A percentile compares a stretch with the other conserved stretches of the same genome.
phyloP scores from a whole-genome alignment of 1,284 basidiomycete genomes.

The Vanrija sp. region DNA sequence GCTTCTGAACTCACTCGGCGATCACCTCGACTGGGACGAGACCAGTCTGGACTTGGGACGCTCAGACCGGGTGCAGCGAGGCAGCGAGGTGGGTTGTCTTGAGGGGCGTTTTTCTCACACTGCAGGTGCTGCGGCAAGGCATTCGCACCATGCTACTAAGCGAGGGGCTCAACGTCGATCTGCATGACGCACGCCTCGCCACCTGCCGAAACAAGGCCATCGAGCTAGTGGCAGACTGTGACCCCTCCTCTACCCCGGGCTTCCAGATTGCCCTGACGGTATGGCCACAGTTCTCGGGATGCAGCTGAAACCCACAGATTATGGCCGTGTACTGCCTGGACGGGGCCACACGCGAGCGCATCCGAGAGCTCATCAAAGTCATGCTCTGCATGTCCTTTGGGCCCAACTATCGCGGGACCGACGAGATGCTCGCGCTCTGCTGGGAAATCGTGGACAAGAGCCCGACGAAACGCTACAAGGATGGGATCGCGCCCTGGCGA shows the following conservation, averaged over 20 bases:
- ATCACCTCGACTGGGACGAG: conserved; percentile 10
- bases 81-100: conserved; percentile 10
- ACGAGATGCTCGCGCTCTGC: conserved; percentile 15
- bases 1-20: conserved; percentile 3
- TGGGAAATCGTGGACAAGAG: conserved; percentile 15
- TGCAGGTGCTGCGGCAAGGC: conserved; percentile 6
- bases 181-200: conserved; percentile 12
- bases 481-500: conserved; percentile 23
- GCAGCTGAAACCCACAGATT: neutral
- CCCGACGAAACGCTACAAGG: conserved; percentile 9
- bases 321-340: conserved; percentile 14
- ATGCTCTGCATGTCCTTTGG: conserved; percentile 14
- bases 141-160: conserved; percentile 16
- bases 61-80: conserved; percentile 14
- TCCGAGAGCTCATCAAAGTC: conserved; percentile 6
- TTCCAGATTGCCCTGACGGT: conserved; percentile 14
- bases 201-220: conserved; percentile 1
- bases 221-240: conserved; percentile 18
- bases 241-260: conserved; percentile 9
- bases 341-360: neutral
- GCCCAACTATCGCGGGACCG: conserved; percentile 6
- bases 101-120: neutral
- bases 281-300: no score
- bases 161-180: conserved; percentile 15
- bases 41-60: conserved; percentile 9